Conservation (phyloP, 2,329 filamentous ascomycete genomes). For the Aspergillus uvarum region DNA sequence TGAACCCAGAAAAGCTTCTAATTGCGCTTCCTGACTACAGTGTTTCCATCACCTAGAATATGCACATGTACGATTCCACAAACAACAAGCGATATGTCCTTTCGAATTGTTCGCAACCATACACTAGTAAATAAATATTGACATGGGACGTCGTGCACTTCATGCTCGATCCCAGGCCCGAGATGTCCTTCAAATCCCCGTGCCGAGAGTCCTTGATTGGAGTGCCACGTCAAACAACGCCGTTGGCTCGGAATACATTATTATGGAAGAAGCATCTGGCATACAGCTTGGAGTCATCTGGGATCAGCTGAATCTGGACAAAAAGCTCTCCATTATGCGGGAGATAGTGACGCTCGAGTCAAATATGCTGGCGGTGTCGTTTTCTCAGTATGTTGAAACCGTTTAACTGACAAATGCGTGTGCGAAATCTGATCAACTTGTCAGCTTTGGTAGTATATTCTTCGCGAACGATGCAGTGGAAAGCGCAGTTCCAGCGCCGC, state of each 20-base stretch:
- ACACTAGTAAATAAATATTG: no score
- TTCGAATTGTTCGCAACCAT: no score
- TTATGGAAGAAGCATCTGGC: constrained; percentile 32
- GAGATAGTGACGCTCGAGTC: constrained; percentile 38
- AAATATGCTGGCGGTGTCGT: constrained; percentile 39
- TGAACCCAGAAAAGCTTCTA: no score
- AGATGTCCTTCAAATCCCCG: constrained; percentile 15
- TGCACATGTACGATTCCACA: no score
- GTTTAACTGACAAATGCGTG: background rate
- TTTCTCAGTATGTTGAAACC: constrained; percentile 30
- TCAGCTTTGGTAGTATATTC: constrained; percentile 41
- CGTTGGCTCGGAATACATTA: constrained; percentile 29
- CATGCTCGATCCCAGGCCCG: background rate
- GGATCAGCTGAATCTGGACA: constrained; percentile 25
- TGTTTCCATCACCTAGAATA: no score
- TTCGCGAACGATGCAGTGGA: constrained; percentile 33
- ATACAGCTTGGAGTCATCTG: constrained; percentile 27
- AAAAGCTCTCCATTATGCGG: constrained; percentile 22
- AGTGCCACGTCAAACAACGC: constrained; percentile 20
- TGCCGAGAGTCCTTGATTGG: constrained; percentile 21
- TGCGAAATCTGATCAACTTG: constrained; percentile 8
- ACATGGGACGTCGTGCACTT: no score
- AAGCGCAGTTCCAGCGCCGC: constrained; percentile 31
- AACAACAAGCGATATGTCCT: no score
- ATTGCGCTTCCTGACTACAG: no score